Evolutionary conservation across 306 rosid genomes (phyloP).

Genomic region (Rosa persica): DNA sequence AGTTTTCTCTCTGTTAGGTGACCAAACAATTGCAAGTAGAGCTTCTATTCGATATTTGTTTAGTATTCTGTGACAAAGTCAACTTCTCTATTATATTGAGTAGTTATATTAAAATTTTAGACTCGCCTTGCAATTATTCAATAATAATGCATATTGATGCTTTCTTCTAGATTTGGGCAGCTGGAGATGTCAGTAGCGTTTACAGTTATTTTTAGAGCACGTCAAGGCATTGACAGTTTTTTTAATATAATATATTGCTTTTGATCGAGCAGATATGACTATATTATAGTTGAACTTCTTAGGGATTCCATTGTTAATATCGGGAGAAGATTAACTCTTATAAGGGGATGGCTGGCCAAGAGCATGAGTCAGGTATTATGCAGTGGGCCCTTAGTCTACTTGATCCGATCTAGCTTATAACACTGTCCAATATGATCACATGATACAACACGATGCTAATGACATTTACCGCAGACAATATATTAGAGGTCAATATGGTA

Average conservation of each 20-base stretch:
- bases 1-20: background rate
- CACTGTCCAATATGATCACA: constrained; percentile 45
- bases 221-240: background rate
- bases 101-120: background rate
- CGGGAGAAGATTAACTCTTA: constrained; percentile 3
- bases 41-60: background rate
- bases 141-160: background rate
- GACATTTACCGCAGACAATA: constrained; percentile 42
- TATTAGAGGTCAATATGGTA: constrained; percentile 47
- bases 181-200: background rate
- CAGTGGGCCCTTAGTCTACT: constrained; percentile 68
- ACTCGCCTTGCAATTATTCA: background rate
- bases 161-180: background rate
- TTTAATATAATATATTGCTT: background rate
- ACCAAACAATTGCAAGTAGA: background rate
- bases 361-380: constrained; percentile 55
- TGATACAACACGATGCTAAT: constrained; percentile 37
- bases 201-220: background rate
- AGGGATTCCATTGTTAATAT: constrained; percentile 13
- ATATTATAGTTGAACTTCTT: background rate
- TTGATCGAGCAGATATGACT: constrained; percentile 31
- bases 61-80: background rate
- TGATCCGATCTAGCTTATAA: constrained; percentile 44
- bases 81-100: background rate
- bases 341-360: constrained; percentile 54